Percentiles rank a stretch among this genome's conserved stretches.
These are phyloP conservation scores for Urochloa ruziziensis DNA, from an alignment of 176 grass and related monocot species.

Conservation along the genomic window DNA sequence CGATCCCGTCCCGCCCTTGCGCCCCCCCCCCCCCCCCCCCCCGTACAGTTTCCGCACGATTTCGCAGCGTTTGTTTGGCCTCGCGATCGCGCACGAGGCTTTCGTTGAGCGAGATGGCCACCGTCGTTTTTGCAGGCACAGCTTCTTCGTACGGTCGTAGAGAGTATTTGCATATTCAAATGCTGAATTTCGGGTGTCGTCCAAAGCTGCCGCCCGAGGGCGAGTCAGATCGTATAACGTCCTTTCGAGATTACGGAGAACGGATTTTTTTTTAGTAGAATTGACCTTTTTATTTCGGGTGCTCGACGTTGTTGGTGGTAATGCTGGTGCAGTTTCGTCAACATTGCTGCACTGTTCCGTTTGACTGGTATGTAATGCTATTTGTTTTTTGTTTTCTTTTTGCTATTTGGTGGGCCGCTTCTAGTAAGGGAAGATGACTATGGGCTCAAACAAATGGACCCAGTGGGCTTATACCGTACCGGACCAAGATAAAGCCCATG, in stretches of 20 bases:
- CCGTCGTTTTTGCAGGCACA: not conserved
- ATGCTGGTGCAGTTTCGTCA: not conserved
- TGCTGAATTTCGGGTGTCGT: not conserved
- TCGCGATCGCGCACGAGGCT: not conserved
- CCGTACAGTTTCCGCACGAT: not conserved
- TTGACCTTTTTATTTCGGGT: not conserved
- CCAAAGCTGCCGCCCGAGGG: not conserved
- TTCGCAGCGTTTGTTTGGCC: not conserved
- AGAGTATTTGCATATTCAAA: not conserved
- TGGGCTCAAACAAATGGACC: not conserved
- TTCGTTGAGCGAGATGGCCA: not conserved
- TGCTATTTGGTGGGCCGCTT: too few species aligned
- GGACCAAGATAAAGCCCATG: not conserved
- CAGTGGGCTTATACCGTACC: not conserved
- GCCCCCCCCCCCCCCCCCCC: too few species aligned
- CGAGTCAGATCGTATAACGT: not conserved
- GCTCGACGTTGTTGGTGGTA: not conserved
- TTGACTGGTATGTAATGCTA: too few species aligned
- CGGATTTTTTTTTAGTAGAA: not conserved
- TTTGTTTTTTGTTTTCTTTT: too few species aligned
- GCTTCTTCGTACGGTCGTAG: not conserved
- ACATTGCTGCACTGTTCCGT: not conserved
- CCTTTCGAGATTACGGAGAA: not conserved
- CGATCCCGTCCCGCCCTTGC: not conserved
- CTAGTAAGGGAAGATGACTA: not conserved